Percentiles rank a stretch among this genome's conserved stretches.
Evolutionary conservation across 2,329 filamentous ascomycete species (phyloP).

Genomic region (Diaporthe batatas): DNA sequence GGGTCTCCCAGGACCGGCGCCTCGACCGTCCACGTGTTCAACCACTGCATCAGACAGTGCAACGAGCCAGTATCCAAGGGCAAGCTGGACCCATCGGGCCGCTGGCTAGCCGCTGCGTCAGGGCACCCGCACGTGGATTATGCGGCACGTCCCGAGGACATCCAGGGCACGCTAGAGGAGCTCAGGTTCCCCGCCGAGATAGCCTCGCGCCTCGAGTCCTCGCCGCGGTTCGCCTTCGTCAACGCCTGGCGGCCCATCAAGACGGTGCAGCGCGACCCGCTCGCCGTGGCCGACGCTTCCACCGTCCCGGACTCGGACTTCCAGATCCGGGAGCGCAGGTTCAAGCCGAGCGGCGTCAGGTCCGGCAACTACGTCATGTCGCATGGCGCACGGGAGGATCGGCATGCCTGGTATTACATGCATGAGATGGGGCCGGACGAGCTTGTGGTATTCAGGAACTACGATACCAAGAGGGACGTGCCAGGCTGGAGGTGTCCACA

Average conservation of each 20-base stretch:
- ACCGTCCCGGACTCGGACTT: constrained; percentile 55
- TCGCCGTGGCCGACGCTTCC: constrained; percentile 56
- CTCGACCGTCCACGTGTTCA: constrained; percentile 35
- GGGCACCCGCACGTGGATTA: constrained; percentile 70
- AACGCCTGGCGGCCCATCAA: constrained; percentile 63
- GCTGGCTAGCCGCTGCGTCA: constrained; percentile 57
- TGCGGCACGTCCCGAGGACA: constrained; percentile 60
- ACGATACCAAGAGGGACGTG: constrained; percentile 59
- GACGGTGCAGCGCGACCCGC: constrained; percentile 59
- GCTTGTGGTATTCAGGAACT: constrained; percentile 72
- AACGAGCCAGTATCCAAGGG: constrained; percentile 20
- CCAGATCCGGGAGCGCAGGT: constrained; percentile 53
- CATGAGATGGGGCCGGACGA: constrained; percentile 64
- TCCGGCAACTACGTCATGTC: constrained; percentile 32
- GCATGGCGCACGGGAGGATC: background rate
- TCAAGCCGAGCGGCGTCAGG: constrained; percentile 47
- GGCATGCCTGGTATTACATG: constrained; percentile 63
- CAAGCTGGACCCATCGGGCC: constrained; percentile 59
- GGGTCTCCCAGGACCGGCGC: constrained; percentile 24
- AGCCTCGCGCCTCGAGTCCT: constrained; percentile 7
- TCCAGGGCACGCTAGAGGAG: constrained; percentile 54
- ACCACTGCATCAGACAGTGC: constrained; percentile 33
- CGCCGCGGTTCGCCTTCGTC: constrained; percentile 33
- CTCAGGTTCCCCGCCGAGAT: constrained; percentile 61
- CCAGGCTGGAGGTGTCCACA: constrained; percentile 39